phyloP scores from a whole-genome alignment of 1,284 basidiomycete species.

The Exsudoporus floridanus region DNA sequence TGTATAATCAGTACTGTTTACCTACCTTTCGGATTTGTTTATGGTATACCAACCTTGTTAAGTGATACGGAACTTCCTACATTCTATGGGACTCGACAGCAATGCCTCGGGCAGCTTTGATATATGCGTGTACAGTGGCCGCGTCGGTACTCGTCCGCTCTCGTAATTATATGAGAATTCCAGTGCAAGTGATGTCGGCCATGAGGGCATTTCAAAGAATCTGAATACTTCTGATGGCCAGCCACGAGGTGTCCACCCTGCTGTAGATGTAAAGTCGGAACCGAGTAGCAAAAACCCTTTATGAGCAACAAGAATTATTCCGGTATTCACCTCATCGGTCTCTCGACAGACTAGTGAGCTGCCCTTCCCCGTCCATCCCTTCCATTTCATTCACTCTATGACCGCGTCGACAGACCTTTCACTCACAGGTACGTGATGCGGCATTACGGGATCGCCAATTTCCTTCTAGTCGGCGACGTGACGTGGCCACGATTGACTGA shows the following conservation, averaged over 20 bases:
- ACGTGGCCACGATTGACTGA: slow-evolving; percentile 2
- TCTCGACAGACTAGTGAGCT: neutral
- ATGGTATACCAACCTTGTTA: neutral
- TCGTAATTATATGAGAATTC: neutral
- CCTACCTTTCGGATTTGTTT: neutral
- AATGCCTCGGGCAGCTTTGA: neutral
- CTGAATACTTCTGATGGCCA: neutral
- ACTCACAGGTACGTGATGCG: slow-evolving; percentile 5
- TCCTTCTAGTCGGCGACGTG: neutral
- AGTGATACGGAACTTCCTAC: neutral
- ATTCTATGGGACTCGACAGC: neutral
- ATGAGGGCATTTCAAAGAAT: neutral
- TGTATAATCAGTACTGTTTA: too few relatives aligned
- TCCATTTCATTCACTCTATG: neutral
- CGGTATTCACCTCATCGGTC: neutral
- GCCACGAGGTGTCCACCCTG: slow-evolving; percentile 3
- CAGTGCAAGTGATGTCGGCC: neutral
- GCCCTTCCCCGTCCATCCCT: neutral
- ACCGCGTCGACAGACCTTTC: neutral
- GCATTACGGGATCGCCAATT: neutral
- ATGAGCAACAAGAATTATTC: neutral
- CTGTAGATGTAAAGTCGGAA: neutral
- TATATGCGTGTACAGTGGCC: neutral
- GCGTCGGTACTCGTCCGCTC: neutral
- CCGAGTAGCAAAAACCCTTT: neutral